These are phyloP conservation scores for Ophiosphaerella narmari DNA, from an alignment of 2,329 filamentous ascomycete genomes.

Conservation along the genomic window DNA sequence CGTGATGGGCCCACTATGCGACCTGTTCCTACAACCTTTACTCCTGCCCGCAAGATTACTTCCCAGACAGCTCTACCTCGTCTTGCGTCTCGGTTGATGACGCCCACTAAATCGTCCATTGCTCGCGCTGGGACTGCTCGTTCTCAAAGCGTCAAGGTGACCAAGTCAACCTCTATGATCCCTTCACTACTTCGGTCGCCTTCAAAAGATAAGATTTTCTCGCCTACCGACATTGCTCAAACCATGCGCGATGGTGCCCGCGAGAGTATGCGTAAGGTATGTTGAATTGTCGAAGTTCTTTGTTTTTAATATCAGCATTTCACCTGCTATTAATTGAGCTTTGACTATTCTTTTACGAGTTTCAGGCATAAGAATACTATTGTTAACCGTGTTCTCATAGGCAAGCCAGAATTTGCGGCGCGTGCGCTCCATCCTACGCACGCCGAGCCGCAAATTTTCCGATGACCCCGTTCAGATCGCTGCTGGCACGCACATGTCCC, in stretches of 20 bases:
- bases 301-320: too few species aligned
- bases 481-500: constrained; percentile 62
- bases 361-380: too few species aligned
- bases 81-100: constrained; percentile 63
- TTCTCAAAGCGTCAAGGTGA: constrained; percentile 56
- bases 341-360: too few species aligned
- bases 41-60: constrained; percentile 35
- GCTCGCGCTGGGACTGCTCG: constrained; percentile 50
- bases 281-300: not conserved
- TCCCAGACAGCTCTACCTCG: constrained; percentile 50
- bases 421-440: constrained; percentile 68
- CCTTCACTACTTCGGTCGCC: constrained; percentile 59
- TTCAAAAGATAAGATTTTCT: constrained; percentile 57
- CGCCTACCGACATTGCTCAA: constrained; percentile 37
- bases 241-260: constrained; percentile 45
- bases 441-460: constrained; percentile 63
- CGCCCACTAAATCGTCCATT: constrained; percentile 77
- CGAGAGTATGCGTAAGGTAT: constrained; percentile 39
- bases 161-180: constrained; percentile 56
- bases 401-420: constrained; percentile 55
- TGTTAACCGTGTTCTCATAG: constrained; percentile 9
- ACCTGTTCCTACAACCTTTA: constrained; percentile 13
- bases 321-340: too few species aligned
- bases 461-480: constrained; percentile 63
- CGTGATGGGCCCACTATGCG: constrained; percentile 19